Base-by-base conservation (phyloP, 106 monocot genomes). In the Narthecium ossifragum region DNA sequence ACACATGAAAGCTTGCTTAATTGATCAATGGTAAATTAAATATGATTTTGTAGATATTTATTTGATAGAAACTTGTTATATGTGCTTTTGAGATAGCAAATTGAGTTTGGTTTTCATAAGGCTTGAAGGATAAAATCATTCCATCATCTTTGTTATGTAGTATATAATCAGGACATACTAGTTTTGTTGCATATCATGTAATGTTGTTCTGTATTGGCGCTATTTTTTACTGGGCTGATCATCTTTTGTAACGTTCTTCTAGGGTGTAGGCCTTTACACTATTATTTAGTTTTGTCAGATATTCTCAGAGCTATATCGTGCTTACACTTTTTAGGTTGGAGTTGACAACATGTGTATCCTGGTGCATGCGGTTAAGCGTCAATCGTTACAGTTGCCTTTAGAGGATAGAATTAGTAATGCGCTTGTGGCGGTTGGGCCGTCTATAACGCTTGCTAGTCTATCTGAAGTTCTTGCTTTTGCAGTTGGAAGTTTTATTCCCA, bases 281-380 rank as follows among this genome's bases (percentile, higher is more conserved):
- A 2, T 7, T 57, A 55, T 17, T 13, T 34, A 49, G 17, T 38
- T 27, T 12, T 51, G 34, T 6, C 25, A 43, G 12, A 55, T 55
- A 28, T 51, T 30, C 67, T 24, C n/a, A n/a, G n/a, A n/a, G n/a
- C n/a, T n/a, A n/a, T n/a, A n/a, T n/a, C n/a, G n/a, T n/a, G n/a
- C n/a, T n/a, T n/a, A n/a, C n/a, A n/a, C n/a, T n/a, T n/a, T n/a
- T 52, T 56, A 98, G 96, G 96, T 98, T 40, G 96, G 96, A 47
- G 96, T 98, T 49, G 96, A 98, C 46, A 98, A 98, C 63, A 98
- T 98, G 96, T 91, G 90, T 60, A 98, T 98, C 46, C 82, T 98
- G 66, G 96, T 98, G 26, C 83, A 91, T 76, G 86, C 90, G 46
- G 84, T 98, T 36, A 98, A 98, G 64, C 90, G 90, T 22, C 86